These are phyloP conservation scores for Triticum monococcum DNA, from an alignment of 176 grass and related monocot genomes.

Conservation along the genomic window DNA sequence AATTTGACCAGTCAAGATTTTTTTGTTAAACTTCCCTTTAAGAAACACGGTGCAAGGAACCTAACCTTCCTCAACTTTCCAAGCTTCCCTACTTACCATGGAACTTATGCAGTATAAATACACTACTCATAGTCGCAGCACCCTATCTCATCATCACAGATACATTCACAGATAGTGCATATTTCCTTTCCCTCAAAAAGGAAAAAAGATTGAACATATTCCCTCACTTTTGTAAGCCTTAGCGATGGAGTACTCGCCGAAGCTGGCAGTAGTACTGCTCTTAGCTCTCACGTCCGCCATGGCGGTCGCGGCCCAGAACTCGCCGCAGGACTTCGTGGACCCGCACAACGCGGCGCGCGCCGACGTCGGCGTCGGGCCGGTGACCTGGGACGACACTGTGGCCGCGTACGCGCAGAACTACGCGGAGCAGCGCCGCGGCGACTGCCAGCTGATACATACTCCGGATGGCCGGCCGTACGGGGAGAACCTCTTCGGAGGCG, in stretches of 20 bases:
- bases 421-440: slow-evolving; percentile 2
- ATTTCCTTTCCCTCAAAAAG: too few species aligned
- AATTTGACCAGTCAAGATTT: neutral
- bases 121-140: neutral
- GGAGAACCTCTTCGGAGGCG: slow-evolving; percentile 44
- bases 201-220: too few species aligned
- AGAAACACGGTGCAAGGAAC: neutral
- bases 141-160: neutral
- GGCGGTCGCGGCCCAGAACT: neutral
- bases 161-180: neutral
- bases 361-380: slow-evolving; percentile 22
- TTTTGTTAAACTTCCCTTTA: neutral
- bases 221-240: neutral
- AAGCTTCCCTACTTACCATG: too few species aligned
- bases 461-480: neutral
- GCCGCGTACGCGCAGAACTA: slow-evolving; percentile 36
- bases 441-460: slow-evolving; percentile 19
- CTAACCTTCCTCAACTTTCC: neutral
- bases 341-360: slow-evolving; percentile 40
- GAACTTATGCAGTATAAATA: too few species aligned
- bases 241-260: neutral
- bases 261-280: neutral
- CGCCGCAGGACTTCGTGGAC: slow-evolving; percentile 39
- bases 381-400: slow-evolving; percentile 36
- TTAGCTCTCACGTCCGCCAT: neutral